These are phyloP conservation scores for Plasmodium sp. DNA, from an alignment of 169 alveolate species.

Conservation along the genomic window DNA sequence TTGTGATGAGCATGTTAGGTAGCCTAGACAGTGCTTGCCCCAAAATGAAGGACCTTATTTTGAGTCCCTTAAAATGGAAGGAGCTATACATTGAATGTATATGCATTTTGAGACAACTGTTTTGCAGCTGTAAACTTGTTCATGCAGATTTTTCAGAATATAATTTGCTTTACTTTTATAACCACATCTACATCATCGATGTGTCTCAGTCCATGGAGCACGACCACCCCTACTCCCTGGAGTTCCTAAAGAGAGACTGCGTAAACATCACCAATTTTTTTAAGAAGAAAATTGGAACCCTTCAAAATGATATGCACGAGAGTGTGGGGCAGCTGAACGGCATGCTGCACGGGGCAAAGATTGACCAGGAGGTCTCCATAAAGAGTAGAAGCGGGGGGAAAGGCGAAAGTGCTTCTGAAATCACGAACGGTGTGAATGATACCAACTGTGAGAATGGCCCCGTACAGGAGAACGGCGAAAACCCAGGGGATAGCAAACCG, in stretches of 20 bases:
- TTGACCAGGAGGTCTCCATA: background rate
- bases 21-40: constrained; percentile 80
- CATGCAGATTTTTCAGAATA: constrained; percentile 99
- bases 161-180: constrained; percentile 91
- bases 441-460: background rate
- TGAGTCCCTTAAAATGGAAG: constrained; percentile 80
- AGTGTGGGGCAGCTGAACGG: background rate
- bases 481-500: background rate
- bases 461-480: background rate
- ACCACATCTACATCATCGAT: constrained; percentile 95
- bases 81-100: constrained; percentile 90
- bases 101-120: constrained; percentile 92
- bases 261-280: constrained; percentile 95
- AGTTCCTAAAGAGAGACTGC: constrained; percentile 98
- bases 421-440: background rate
- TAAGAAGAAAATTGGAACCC: constrained; percentile 77
- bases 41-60: constrained; percentile 77
- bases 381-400: background rate
- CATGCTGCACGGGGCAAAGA: background rate
- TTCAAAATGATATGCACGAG: constrained; percentile 8
- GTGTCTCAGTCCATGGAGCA: constrained; percentile 98
- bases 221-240: constrained; percentile 98
- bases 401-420: background rate
- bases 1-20: constrained; percentile 96
- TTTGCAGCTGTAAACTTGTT: constrained; percentile 95